Conservation (phyloP, 202 grass and related monocot species). For the Brachypodium distachyon region DNA sequence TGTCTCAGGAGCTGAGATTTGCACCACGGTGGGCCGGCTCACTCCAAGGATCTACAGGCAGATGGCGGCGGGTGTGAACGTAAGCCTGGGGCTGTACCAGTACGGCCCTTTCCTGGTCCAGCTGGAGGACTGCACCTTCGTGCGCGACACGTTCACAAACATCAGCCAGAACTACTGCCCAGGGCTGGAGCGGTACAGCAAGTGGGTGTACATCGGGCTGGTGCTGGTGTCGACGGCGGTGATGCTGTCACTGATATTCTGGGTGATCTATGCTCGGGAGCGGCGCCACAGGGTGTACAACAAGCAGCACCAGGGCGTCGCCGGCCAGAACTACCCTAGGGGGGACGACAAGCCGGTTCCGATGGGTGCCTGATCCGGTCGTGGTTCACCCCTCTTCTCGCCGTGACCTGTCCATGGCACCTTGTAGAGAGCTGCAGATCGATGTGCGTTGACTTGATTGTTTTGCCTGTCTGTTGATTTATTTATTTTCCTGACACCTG, state of each 20-base stretch:
- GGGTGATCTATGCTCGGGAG: constrained; percentile 71
- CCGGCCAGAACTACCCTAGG: background rate
- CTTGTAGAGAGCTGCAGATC: constrained; percentile 1
- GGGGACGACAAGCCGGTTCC: constrained; percentile 26
- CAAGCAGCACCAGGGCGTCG: constrained; percentile 30
- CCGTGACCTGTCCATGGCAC: too few relatives aligned
- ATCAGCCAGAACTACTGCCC: constrained; percentile 59
- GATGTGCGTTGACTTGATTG: background rate
- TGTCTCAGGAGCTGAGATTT: constrained; percentile 49
- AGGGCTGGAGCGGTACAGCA: constrained; percentile 61
- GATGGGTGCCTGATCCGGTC: constrained; percentile 1
- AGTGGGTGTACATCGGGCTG: constrained; percentile 63
- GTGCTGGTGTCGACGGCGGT: constrained; percentile 59
- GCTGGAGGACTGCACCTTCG: constrained; percentile 80
- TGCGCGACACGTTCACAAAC: constrained; percentile 58
- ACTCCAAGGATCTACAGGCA: constrained; percentile 60
- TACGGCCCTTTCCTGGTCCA: constrained; percentile 73
- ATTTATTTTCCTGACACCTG: background rate
- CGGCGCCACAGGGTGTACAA: constrained; percentile 56
- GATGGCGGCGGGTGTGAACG: constrained; percentile 48
- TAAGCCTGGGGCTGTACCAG: constrained; percentile 68
- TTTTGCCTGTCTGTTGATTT: background rate
- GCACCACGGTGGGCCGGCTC: constrained; percentile 42
- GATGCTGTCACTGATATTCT: constrained; percentile 76
- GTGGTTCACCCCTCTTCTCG: too few relatives aligned